Base-by-base conservation (phyloP, 495 filamentous ascomycete genomes). In the Annulohypoxylon nitens region DNA sequence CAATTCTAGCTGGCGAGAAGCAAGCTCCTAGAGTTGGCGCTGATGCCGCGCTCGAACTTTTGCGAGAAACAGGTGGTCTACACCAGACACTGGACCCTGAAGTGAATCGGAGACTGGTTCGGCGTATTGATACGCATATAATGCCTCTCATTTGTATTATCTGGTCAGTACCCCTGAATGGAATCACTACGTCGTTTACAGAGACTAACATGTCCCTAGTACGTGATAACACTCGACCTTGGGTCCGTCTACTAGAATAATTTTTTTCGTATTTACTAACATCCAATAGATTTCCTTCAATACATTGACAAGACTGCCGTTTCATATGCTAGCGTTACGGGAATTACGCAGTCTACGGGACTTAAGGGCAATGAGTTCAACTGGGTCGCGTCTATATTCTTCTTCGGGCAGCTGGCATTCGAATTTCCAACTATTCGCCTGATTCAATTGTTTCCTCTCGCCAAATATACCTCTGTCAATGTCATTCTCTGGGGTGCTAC, bases 231-330 rank as follows among this genome's bases (percentile, higher is more conserved):
- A 60, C 7, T 4, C 8, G 7, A 26, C 14, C 3, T 9, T 57
- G 5, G 34, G 16, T 2, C 12, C 5, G 0, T 50, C 9, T 30
- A 23, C 20, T 30, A 43, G 37, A 43, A 43, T 4, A 43, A n/a
- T n/a, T 4, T 2, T 14, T 5, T 43, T 43, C 12, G 39, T 20
- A 12, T 18, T 20, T 72, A 26, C 53, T 73, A 39, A 73, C 53
- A 16, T 47, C 7, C 0, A 14, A n/a, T 30, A 74, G 71, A 91
- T 68, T 88, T 87, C 11, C 86, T 91, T 80, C 88, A 91, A 67
- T 91, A 85, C 70, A 78, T 90, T 9, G 89, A 91, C 73, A 91
- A 91, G 75, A 90, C 86, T 0, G 89, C 88, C 0, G 76, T 91
- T 1, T 90, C 88, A 0, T 90, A 91, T 66, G 88, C 89, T 4